Base-by-base conservation (phyloP, 208 protist species). In the Leishmania mexicana region DNA sequence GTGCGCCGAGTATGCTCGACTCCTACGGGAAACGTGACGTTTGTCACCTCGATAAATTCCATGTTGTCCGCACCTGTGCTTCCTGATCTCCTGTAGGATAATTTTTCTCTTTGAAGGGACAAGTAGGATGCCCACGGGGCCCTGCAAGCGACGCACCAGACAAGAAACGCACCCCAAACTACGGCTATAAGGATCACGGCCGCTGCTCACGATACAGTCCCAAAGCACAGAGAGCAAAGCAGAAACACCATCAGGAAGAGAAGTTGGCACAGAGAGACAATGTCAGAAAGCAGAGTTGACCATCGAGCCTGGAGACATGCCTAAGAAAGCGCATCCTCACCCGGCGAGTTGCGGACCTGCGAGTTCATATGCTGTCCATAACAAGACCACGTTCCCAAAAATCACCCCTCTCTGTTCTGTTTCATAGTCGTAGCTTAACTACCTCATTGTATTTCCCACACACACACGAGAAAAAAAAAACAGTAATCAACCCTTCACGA, bases 1-100 rank as follows among this genome's bases (percentile, higher is more conserved):
- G 87, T 88, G 28, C 90, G 64, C 19, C 92, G 88, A 53, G 88
- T 93, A 81, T 91, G 90, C 70, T 95, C 92, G 1, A 88, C 51
- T 17, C 89, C 91, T 74, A 95, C 84, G 17, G 86, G 80, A 83
- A 91, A 94, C 1, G 73, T 74, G 6, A 96, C 85, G 53, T 88
- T 85, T 8, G 78, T 58, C 71, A 93, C 76, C 57, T 84, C 85
- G 3, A 96, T 80, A 79, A 89, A 90, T 62, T 94, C 89, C 92
- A 96, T 96, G 15, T 8, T 76, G 31, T 62, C 42, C 53, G 31
- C 31, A 31, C 4, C 7, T 40, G 47, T 53, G n/a, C 47, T 19
- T 28, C 51, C 28, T 35, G 53, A 35, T 53, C 31, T 53, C 7
- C 24, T 54, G 45, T 54, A 15, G 24, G 47, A 54, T 47, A 45